A percentile compares a stretch with the other conserved stretches of the same genome.
These are phyloP conservation scores for Colletotrichum nymphaeae DNA, from an alignment of 2,329 filamentous ascomycete genomes.

Conservation along the genomic window DNA sequence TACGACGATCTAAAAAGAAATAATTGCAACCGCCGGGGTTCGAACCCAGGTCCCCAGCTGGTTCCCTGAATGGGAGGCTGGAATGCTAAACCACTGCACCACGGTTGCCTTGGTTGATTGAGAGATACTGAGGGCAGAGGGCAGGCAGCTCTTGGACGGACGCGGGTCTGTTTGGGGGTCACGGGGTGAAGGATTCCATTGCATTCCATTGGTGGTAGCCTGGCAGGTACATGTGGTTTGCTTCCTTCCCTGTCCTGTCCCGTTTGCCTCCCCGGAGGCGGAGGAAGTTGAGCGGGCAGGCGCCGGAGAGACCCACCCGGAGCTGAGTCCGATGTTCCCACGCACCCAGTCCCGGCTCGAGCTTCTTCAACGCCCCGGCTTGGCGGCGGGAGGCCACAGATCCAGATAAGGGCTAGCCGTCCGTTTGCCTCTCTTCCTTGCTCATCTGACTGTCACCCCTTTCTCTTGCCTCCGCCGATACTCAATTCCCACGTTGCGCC, in stretches of 20 bases:
- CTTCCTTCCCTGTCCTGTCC: conserved; percentile 25
- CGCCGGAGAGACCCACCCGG: conserved; percentile 8
- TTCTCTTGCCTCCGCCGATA: neutral
- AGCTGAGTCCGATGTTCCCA: neutral
- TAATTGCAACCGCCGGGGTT: conserved; percentile 30
- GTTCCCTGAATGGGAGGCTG: conserved; percentile 28
- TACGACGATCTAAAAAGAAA: neutral
- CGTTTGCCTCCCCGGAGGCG: neutral
- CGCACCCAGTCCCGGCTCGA: neutral
- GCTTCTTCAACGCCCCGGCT: neutral
- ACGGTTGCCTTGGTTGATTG: conserved; percentile 23
- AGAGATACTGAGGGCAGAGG: neutral
- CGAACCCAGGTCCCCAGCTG: conserved; percentile 33
- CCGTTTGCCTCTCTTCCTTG: neutral
- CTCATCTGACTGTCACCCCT: neutral
- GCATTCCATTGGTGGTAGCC: neutral
- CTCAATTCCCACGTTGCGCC: neutral
- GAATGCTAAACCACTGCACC: conserved; percentile 36
- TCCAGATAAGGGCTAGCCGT: neutral
- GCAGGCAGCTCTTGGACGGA: neutral
- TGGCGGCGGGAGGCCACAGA: conserved; percentile 9
- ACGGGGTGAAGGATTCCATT: neutral
- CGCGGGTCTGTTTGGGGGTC: neutral
- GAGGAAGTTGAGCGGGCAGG: neutral
- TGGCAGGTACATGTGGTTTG: neutral